A percentile compares a stretch with the other conserved stretches of the same genome.
Conservation (phyloP, 2,329 filamentous ascomycete genomes). For the Botrytis medusae region DNA sequence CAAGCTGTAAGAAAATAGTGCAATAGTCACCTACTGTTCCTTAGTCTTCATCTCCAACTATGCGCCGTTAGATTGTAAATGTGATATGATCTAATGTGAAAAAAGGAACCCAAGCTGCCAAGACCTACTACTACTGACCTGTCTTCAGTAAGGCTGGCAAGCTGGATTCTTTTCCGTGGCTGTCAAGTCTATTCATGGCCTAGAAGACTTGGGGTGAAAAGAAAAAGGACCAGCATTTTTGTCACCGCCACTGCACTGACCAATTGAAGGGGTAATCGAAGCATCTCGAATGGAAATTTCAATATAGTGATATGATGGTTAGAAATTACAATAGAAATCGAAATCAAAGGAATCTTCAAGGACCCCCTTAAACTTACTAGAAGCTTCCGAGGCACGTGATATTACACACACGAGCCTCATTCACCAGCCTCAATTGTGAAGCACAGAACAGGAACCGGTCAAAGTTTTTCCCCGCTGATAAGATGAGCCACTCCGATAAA, state of each 20-base stretch:
- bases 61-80: not conserved
- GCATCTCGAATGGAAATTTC: not conserved
- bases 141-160: not conserved
- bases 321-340: not conserved
- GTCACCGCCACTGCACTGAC: not conserved
- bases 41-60: not conserved
- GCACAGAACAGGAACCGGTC: not conserved
- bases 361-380: not conserved
- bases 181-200: not conserved
- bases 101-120: not conserved
- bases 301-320: not conserved
- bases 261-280: not conserved
- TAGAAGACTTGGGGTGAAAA: not conserved
- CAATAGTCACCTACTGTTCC: not conserved
- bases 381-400: slow-evolving; percentile 5
- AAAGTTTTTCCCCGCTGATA: slow-evolving; percentile 15
- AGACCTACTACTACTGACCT: not conserved
- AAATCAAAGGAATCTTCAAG: not conserved
- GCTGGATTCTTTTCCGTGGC: not conserved
- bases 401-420: not conserved
- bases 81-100: not conserved
- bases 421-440: not conserved
- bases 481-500: not conserved
- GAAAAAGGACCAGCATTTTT: not conserved
- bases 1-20: not conserved